phyloP scores from a whole-genome alignment of 202 grass and related monocot species.

The Musa balbisiana region DNA sequence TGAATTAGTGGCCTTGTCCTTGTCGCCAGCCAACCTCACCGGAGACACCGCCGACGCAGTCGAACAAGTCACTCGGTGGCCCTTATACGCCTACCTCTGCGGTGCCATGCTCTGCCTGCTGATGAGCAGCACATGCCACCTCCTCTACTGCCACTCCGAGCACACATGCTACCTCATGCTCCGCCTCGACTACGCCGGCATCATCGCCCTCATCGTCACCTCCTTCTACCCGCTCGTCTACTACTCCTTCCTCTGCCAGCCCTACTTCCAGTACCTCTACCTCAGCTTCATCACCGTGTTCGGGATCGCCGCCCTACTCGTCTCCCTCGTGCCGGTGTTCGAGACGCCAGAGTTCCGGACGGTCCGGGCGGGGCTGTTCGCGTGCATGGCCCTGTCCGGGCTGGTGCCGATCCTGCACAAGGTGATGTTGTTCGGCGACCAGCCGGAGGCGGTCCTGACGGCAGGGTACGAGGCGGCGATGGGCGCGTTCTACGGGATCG shows the following conservation, averaged over 20 bases:
- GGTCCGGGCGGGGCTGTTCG: slow-evolving; percentile 61
- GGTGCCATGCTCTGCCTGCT: slow-evolving; percentile 87
- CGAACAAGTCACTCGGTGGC: slow-evolving; percentile 53
- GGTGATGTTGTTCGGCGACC: slow-evolving; percentile 31
- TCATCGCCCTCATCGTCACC: slow-evolving; percentile 68
- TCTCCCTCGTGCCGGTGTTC: slow-evolving; percentile 57
- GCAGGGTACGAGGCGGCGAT: slow-evolving; percentile 56
- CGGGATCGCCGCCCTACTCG: slow-evolving; percentile 31
- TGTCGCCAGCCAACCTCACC: not conserved
- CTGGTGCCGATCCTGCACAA: slow-evolving; percentile 65
- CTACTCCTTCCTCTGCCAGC: slow-evolving; percentile 72
- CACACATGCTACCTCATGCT: slow-evolving; percentile 51
- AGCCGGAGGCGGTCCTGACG: slow-evolving; percentile 35
- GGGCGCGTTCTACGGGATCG: slow-evolving; percentile 57
- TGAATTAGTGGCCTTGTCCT: not conserved
- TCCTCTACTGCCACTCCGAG: slow-evolving; percentile 71
- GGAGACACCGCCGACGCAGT: not conserved
- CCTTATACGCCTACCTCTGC: slow-evolving; percentile 58
- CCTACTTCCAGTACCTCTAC: slow-evolving; percentile 41
- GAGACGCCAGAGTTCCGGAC: slow-evolving; percentile 48
- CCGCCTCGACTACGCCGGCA: slow-evolving; percentile 83
- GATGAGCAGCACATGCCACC: slow-evolving; percentile 74
- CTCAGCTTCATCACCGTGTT: slow-evolving; percentile 54
- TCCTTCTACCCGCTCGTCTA: slow-evolving; percentile 87
- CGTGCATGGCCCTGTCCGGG: slow-evolving; percentile 58